Evolutionary conservation across 2,329 filamentous ascomycete species (phyloP).

Genomic region (Tolypocladium endophyticum): DNA sequence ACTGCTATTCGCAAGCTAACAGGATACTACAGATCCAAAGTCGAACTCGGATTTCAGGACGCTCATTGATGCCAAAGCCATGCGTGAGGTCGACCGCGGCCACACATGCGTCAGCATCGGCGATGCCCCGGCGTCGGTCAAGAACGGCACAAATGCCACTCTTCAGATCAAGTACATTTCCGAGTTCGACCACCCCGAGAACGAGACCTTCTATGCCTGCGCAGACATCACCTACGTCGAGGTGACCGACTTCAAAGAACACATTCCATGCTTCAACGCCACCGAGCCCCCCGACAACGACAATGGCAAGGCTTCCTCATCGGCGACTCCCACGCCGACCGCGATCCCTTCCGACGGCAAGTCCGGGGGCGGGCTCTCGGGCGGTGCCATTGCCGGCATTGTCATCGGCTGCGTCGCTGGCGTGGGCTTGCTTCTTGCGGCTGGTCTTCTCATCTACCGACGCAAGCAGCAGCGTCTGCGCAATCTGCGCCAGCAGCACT

Average conservation of each 20-base stretch:
- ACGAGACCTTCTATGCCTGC: conserved; percentile 38
- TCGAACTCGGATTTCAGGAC: conserved; percentile 29
- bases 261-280: conserved; percentile 32
- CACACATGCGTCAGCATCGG: conserved; percentile 33
- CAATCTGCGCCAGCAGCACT: conserved; percentile 12
- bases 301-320: conserved; percentile 5
- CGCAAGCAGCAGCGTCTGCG: conserved; percentile 16
- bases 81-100: conserved; percentile 30
- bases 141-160: conserved; percentile 34
- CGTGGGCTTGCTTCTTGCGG: conserved; percentile 46
- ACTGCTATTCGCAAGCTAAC: not conserved
- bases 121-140: conserved; percentile 20
- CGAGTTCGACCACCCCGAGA: conserved; percentile 29
- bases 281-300: conserved; percentile 15
- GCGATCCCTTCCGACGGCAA: conserved; percentile 12
- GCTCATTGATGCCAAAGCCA: conserved; percentile 21
- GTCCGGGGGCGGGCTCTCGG: conserved; percentile 36
- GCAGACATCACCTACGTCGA: conserved; percentile 35
- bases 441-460: conserved; percentile 45
- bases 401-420: conserved; percentile 60
- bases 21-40: conserved; percentile 20
- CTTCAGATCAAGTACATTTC: conserved; percentile 37
- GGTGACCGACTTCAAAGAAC: conserved; percentile 18
- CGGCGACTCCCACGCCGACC: conserved; percentile 4
- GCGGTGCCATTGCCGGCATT: conserved; percentile 64